A percentile compares a stretch with the other conserved stretches of the same genome.
Conservation (phyloP, 176 grass and related monocot species). For the Poa annua region DNA sequence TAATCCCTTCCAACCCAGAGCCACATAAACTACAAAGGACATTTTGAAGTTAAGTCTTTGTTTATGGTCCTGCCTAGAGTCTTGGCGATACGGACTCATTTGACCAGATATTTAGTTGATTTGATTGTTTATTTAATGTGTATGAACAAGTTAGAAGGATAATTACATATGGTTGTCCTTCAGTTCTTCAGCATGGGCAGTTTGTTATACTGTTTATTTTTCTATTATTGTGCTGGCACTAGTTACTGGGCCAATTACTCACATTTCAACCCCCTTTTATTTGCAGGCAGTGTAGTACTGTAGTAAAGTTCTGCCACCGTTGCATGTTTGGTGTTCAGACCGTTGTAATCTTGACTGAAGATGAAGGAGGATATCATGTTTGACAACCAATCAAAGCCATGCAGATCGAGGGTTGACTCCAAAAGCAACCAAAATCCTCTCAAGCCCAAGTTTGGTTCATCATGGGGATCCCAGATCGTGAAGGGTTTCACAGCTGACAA, state of each 20-base stretch:
- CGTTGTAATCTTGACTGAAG: slow-evolving; percentile 24
- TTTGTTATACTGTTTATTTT: background rate
- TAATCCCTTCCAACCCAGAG: background rate
- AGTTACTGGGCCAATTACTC: background rate
- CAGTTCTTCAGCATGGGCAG: slow-evolving; percentile 4
- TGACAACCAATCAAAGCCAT: slow-evolving; percentile 85
- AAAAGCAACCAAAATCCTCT: slow-evolving; percentile 59
- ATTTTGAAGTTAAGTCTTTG: background rate
- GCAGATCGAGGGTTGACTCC: slow-evolving; percentile 69
- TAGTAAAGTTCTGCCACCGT: slow-evolving; percentile 3
- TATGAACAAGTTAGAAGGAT: background rate
- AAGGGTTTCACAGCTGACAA: slow-evolving; percentile 90
- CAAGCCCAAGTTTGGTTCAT: slow-evolving; percentile 87
- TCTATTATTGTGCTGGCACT: background rate
- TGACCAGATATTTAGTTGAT: background rate
- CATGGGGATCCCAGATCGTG: slow-evolving; percentile 98
- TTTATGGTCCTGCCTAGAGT: background rate
- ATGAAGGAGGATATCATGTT: slow-evolving; percentile 99
- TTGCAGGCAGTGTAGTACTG: slow-evolving; percentile 37
- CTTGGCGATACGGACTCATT: background rate
- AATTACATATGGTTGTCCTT: background rate
- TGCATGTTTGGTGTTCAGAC: slow-evolving; percentile 34
- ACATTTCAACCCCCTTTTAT: background rate
- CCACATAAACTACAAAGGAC: background rate
- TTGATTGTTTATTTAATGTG: background rate